Conservation (phyloP, 306 rosid species). For the Pyrus communis region DNA sequence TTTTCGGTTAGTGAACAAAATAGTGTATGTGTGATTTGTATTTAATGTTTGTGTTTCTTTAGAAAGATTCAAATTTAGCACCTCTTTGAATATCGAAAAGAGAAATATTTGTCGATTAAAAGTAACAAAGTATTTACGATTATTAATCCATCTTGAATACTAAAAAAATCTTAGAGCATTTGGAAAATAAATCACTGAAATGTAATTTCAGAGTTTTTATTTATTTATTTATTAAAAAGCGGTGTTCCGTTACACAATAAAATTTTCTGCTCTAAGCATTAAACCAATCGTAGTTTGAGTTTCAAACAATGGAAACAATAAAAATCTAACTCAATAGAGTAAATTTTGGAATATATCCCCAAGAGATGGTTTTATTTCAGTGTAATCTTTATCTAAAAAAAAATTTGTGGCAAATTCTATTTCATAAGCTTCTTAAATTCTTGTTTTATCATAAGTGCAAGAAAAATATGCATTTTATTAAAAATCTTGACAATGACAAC, state of each 20-base stretch:
- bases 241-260: accelerated
- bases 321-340: background rate
- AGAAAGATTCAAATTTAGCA: no score
- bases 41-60: background rate
- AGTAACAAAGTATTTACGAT: background rate
- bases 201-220: background rate
- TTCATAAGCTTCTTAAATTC: background rate
- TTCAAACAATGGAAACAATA: no score
- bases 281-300: background rate
- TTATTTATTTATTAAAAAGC: background rate
- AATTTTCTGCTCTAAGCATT: background rate
- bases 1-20: background rate
- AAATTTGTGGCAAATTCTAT: accelerated
- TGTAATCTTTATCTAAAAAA: no score
- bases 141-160: background rate
- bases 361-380: background rate
- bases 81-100: background rate
- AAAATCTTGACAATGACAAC: background rate
- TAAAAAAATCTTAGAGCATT: background rate
- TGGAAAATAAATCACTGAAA: background rate
- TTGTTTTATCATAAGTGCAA: background rate
- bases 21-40: background rate
- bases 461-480: background rate
- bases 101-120: background rate
- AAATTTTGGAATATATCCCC: no score